A percentile compares a stretch with the other conserved stretches of the same genome.
Conservation (phyloP, 2,329 filamentous ascomycete genomes). For the Onygenales sp. region DNA sequence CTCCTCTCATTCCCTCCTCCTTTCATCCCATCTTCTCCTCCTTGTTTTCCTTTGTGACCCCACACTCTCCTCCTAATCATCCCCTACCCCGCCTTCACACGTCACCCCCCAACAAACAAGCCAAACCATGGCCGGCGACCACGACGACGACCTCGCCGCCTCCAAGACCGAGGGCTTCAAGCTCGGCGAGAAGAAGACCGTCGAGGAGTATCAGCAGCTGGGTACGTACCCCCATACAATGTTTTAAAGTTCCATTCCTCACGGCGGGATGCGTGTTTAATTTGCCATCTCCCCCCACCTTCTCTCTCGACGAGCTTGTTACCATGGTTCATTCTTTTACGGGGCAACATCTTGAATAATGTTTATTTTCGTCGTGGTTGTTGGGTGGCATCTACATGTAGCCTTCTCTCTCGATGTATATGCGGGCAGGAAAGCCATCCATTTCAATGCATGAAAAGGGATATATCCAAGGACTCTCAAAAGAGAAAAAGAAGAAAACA, state of each 20-base stretch:
- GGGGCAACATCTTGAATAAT: too few relatives aligned
- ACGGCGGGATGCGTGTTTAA: too few relatives aligned
- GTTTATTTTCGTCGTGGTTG: too few relatives aligned
- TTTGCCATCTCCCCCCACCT: too few relatives aligned
- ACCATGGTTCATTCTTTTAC: too few relatives aligned
- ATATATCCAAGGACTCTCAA: background rate
- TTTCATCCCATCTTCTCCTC: slow-evolving; percentile 4
- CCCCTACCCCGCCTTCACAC: background rate
- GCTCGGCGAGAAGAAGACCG: slow-evolving; percentile 95
- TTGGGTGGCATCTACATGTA: too few relatives aligned
- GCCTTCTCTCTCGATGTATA: too few relatives aligned
- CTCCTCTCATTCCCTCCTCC: background rate
- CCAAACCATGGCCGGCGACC: slow-evolving; percentile 53
- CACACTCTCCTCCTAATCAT: slow-evolving; percentile 5
- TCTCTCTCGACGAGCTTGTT: too few relatives aligned
- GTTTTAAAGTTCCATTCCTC: too few relatives aligned
- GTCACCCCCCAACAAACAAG: background rate
- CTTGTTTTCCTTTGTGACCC: slow-evolving; percentile 6
- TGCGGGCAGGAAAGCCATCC: too few relatives aligned
- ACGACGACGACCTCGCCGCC: slow-evolving; percentile 73
- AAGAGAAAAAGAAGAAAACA: background rate
- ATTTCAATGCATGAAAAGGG: background rate
- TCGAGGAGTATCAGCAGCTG: slow-evolving; percentile 89
- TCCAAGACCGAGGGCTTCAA: slow-evolving; percentile 94
- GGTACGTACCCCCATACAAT: slow-evolving; percentile 47